Percentiles rank a stretch among this genome's conserved stretches.
phyloP scores from a whole-genome alignment of 2,329 filamentous ascomycete genomes.

The Hypoxylon sp. region DNA sequence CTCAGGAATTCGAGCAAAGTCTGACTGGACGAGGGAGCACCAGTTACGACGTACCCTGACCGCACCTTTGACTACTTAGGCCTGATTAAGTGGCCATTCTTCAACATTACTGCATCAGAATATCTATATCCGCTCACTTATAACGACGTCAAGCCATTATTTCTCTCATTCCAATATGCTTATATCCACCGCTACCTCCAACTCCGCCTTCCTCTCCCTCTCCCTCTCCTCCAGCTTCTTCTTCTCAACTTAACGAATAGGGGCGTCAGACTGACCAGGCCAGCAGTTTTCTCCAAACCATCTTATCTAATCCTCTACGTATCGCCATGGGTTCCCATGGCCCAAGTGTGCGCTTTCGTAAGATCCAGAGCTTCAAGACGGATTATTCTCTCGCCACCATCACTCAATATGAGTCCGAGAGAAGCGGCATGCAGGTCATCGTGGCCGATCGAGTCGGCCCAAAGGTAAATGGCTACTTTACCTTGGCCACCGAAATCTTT shows the following conservation, averaged over 20 bases:
- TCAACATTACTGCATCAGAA: conserved; percentile 9
- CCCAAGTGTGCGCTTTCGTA: conserved; percentile 73
- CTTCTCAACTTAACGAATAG: background rate
- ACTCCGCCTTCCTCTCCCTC: background rate
- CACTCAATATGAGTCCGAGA: conserved; percentile 93
- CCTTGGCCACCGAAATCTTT: conserved; percentile 94
- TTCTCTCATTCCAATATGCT: conserved; percentile 9
- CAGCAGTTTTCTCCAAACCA: conserved; percentile 26
- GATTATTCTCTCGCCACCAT: conserved; percentile 90
- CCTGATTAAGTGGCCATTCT: conserved; percentile 17
- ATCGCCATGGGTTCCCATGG: conserved; percentile 63
- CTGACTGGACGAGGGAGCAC: conserved; percentile 27
- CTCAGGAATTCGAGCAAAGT: conserved; percentile 27
- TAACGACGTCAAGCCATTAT: conserved; percentile 2
- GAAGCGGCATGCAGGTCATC: conserved; percentile 93
- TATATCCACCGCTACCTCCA: conserved; percentile 7
- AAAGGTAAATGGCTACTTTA: conserved; percentile 95
- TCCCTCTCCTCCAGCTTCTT: background rate
- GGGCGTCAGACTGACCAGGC: conserved; percentile 17
- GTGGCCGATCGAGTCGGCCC: conserved; percentile 92
- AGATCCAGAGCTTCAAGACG: conserved; percentile 83
- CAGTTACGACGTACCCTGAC: conserved; percentile 28
- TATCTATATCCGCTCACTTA: conserved; percentile 19
- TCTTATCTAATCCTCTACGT: conserved; percentile 34
- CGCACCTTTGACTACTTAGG: conserved; percentile 21